Evolutionary conservation across 2,329 filamentous ascomycete species (phyloP).

Genomic region (Scedosporium boydii): DNA sequence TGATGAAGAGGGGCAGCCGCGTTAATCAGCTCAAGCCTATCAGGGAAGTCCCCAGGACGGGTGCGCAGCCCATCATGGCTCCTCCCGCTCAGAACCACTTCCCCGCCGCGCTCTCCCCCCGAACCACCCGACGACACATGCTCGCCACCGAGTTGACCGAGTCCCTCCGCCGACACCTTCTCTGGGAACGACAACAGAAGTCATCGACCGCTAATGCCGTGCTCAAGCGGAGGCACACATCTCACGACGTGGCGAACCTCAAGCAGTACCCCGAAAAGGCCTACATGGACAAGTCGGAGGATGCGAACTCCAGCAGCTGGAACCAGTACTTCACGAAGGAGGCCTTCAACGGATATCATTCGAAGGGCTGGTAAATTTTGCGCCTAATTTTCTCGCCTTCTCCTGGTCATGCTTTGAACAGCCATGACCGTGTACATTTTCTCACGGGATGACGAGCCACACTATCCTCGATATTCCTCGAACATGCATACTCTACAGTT

Average conservation of each 20-base stretch:
- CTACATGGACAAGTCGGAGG: constrained; percentile 50
- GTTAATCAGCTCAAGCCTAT: constrained; percentile 41
- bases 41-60: constrained; percentile 55
- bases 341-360: constrained; percentile 41
- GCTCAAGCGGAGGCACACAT: constrained; percentile 81
- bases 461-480: not conserved
- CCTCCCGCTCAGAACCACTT: constrained; percentile 55
- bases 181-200: constrained; percentile 95
- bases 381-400: constrained; percentile 2
- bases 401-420: too few species aligned
- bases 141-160: constrained; percentile 89
- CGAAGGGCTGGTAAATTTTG: constrained; percentile 29
- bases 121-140: constrained; percentile 92
- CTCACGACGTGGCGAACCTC: constrained; percentile 82
- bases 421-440: constrained; percentile 4
- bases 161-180: constrained; percentile 78
- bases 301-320: constrained; percentile 62
- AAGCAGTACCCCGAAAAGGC: constrained; percentile 66
- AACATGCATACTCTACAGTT: not conserved
- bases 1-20: constrained; percentile 44
- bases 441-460: not conserved
- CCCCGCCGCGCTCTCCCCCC: constrained; percentile 74
- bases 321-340: constrained; percentile 82
- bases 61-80: constrained; percentile 68
- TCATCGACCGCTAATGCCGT: constrained; percentile 81